A percentile compares a stretch with the other conserved stretches of the same genome.
phyloP scores from a whole-genome alignment of 345 rosid species.

The Raphanus sativus region DNA sequence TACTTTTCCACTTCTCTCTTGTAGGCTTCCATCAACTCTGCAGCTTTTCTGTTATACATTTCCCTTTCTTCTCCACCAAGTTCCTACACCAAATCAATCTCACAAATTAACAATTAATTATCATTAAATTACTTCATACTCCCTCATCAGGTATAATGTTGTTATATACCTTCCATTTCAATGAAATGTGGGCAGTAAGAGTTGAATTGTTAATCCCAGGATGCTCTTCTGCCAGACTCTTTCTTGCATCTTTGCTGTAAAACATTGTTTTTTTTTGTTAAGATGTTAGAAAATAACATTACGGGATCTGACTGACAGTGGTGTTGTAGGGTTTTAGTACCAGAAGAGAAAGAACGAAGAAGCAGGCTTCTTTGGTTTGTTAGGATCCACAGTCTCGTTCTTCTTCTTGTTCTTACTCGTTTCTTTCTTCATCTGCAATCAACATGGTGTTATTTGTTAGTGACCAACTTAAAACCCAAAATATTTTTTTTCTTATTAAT shows the following conservation, averaged over 20 bases:
- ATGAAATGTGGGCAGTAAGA: conserved; percentile 62
- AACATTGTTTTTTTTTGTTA: background rate
- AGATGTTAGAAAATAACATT: background rate
- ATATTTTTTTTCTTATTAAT: background rate
- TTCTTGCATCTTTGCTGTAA: conserved; percentile 74
- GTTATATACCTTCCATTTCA: conserved; percentile 78
- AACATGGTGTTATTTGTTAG: background rate
- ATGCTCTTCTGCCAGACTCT: conserved; percentile 52
- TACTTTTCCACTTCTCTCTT: conserved; percentile 76
- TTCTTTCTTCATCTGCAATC: conserved; percentile 66
- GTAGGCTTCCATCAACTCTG: conserved; percentile 75
- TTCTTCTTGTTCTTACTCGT: conserved; percentile 56
- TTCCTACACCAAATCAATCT: conserved; percentile 49
- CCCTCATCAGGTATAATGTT: background rate
- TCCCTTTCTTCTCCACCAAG: conserved; percentile 72
- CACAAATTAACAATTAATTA: background rate
- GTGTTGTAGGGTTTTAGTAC: conserved; percentile 16
- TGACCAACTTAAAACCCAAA: background rate
- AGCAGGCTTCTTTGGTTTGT: conserved; percentile 92
- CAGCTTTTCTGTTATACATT: conserved; percentile 64
- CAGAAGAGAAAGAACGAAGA: conserved; percentile 80
- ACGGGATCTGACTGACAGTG: background rate
- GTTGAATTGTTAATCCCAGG: conserved; percentile 69
- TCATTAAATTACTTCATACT: background rate
- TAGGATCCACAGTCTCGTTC: conserved; percentile 59